A percentile compares a stretch with the other conserved stretches of the same genome.
Evolutionary conservation across 768 basidiomycete genomes (phyloP).

Genomic region (Tylopilus felleus): DNA sequence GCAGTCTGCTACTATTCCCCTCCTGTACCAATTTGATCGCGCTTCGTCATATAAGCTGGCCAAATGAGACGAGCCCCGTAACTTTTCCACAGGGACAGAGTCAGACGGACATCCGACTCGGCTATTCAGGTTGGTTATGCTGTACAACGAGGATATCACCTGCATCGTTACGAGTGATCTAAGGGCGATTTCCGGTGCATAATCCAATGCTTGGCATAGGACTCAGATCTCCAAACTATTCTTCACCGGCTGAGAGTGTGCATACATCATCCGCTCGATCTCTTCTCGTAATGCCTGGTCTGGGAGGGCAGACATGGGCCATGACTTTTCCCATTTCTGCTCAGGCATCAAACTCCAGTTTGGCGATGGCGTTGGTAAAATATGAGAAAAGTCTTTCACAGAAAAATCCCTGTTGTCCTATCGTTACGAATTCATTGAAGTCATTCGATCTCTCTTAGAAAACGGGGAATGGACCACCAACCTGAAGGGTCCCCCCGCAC

Average conservation of each 20-base stretch:
- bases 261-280: conserved; percentile 18
- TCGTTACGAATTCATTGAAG: neutral
- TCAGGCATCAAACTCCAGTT: conserved; percentile 49
- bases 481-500: conserved; percentile 4
- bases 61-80: neutral
- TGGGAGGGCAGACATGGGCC: conserved; percentile 22
- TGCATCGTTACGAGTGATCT: too few relatives aligned
- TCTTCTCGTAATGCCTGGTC: conserved; percentile 14
- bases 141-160: neutral
- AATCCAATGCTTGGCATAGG: neutral
- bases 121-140: neutral
- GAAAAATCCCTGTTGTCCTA: conserved; percentile 40
- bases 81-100: neutral
- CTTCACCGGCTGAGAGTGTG: neutral
- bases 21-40: conserved; percentile 12
- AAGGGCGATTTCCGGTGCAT: too few relatives aligned
- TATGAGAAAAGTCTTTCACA: conserved; percentile 86
- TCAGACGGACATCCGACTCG: neutral
- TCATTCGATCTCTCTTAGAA: neutral
- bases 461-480: conserved; percentile 5
- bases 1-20: neutral
- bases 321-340: conserved; percentile 13
- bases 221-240: neutral
- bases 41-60: neutral
- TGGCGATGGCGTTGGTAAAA: conserved; percentile 70